Conservation (phyloP, 305 asterid species). For the Stenogyne calaminthoides region DNA sequence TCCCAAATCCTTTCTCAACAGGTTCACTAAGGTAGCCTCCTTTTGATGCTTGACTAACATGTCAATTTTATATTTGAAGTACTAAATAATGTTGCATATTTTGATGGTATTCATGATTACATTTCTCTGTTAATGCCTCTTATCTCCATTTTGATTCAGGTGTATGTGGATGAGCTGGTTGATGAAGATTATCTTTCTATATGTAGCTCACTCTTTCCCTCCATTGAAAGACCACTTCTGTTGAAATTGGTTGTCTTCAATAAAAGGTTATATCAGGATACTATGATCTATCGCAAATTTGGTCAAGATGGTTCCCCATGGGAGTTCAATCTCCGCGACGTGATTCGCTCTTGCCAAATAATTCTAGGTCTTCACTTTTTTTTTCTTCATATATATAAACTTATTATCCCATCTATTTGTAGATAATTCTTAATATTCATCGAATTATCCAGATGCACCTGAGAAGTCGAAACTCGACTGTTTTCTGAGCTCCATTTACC, state of each 20-base stretch:
- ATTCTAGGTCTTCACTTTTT: conserved; percentile 56
- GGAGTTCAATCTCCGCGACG: conserved; percentile 99
- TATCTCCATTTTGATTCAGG: conserved; percentile 52
- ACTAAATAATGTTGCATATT: conserved; percentile 9
- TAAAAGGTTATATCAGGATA: conserved; percentile 75
- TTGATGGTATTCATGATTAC: conserved; percentile 1
- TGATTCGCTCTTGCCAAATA: conserved; percentile 91
- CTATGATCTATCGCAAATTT: conserved; percentile 72
- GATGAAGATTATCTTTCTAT: conserved; percentile 86
- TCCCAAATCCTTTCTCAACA: conserved; percentile 95
- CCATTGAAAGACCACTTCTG: conserved; percentile 57
- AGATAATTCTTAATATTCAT: conserved; percentile 16
- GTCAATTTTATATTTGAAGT: conserved; percentile 8
- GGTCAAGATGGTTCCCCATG: conserved; percentile 98
- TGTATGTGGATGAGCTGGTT: conserved; percentile 87
- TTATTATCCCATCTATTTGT: conserved; percentile 21
- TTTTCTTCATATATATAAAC: conserved; percentile 11
- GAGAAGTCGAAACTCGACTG: conserved; percentile 55
- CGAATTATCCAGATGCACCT: conserved; percentile 57
- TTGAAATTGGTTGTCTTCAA: conserved; percentile 68
- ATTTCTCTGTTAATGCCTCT: conserved; percentile 19
- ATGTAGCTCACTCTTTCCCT: conserved; percentile 74
- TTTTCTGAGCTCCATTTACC: conserved; percentile 82
- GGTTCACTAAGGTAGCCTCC: conserved; percentile 85
- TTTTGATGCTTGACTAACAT: conserved; percentile 5